Conservation (phyloP, 345 rosid genomes). For the Noccaea bulbosa region DNA sequence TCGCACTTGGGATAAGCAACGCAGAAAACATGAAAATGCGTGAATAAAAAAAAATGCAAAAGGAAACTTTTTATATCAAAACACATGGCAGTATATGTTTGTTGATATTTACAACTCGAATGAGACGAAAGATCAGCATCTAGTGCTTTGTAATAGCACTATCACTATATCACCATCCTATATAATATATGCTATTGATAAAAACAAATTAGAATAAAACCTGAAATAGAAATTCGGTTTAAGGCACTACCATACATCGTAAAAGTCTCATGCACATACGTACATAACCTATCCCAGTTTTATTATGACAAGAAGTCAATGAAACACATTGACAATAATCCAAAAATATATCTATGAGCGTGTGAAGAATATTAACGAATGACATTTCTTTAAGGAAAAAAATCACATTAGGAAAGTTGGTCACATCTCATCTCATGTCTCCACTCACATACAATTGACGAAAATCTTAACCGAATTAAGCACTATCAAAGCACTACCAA, state of each 20-base stretch:
- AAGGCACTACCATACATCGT: no score
- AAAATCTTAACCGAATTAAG: no score
- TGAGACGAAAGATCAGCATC: no score
- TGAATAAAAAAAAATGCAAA: neutral
- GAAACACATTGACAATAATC: neutral
- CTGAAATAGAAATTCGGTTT: no score
- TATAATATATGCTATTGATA: no score
- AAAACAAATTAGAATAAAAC: no score
- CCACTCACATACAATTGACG: conserved; percentile 3
- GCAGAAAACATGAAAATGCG: neutral
- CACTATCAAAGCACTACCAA: neutral
- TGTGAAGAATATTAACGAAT: conserved; percentile 6
- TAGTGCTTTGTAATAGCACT: no score
- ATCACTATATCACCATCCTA: no score
- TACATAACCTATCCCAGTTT: neutral
- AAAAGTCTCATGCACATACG: no score
- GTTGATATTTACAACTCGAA: no score
- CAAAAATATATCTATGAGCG: neutral
- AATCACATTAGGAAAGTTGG: neutral
- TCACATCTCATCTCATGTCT: neutral
- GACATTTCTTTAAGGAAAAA: neutral
- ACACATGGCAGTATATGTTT: no score
- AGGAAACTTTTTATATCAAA: no score
- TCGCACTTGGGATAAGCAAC: neutral
- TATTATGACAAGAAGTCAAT: conserved; percentile 14